A percentile compares a stretch with the other conserved stretches of the same genome.
phyloP scores from a whole-genome alignment of 805 yeast genomes.

The Hanseniaspora vineae region DNA sequence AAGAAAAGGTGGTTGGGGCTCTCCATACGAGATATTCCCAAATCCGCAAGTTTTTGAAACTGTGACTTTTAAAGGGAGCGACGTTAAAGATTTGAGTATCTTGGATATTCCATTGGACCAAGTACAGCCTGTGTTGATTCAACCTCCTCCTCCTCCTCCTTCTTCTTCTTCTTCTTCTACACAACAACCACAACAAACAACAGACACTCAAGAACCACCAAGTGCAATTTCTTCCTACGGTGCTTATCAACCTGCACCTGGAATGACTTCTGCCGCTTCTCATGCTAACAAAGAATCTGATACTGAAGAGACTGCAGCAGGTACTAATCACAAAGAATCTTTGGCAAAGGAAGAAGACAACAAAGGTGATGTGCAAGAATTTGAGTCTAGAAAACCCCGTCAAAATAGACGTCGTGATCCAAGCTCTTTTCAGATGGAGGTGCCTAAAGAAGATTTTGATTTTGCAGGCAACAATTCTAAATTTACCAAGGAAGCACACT shows the following conservation, averaged over 20 bases:
- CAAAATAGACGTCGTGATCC: conserved; percentile 3
- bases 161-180: conserved; percentile 9
- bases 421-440: conserved; percentile 16
- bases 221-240: conserved; percentile 4
- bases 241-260: conserved; percentile 6
- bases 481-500: conserved; percentile 30
- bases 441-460: conserved; percentile 56
- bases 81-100: conserved; percentile 79
- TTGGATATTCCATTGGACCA: conserved; percentile 58
- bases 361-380: not conserved
- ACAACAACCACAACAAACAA: conserved; percentile 7
- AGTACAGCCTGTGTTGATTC: conserved; percentile 39
- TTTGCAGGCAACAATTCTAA: conserved; percentile 64
- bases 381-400: not conserved
- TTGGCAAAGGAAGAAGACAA: conserved; percentile 11
- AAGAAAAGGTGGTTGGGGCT: conserved; percentile 48
- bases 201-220: conserved; percentile 10
- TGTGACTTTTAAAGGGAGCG: conserved; percentile 81
- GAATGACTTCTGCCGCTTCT: conserved; percentile 22
- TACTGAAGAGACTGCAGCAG: conserved; percentile 1
- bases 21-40: conserved; percentile 53
- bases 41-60: conserved; percentile 56
- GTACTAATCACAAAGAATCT: conserved; percentile 16
- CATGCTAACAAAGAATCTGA: conserved; percentile 9
- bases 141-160: conserved; percentile 13